Conservation (phyloP, 2,329 filamentous ascomycete genomes). For the Atkinsonella texensis region DNA sequence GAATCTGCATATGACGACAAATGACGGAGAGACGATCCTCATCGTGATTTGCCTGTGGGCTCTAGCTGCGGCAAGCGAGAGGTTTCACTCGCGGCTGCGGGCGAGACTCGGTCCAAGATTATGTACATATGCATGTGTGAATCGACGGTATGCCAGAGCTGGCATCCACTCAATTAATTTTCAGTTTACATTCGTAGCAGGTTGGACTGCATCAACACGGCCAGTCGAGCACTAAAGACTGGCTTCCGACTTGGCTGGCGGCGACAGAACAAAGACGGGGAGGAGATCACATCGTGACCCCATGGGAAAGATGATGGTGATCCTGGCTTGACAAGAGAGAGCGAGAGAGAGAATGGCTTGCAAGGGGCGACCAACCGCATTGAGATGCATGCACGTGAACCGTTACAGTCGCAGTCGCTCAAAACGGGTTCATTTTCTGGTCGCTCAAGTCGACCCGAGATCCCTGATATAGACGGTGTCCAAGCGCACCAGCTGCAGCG, state of each 20-base stretch:
- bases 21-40: neutral
- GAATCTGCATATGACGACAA: constrained; percentile 1
- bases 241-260: neutral
- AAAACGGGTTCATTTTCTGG: neutral
- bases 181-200: neutral
- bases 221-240: neutral
- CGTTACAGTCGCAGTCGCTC: neutral
- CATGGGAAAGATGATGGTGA: neutral
- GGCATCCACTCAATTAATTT: neutral
- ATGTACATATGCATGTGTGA: neutral
- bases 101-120: neutral
- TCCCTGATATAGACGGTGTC: neutral
- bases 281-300: neutral
- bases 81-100: neutral
- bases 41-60: neutral
- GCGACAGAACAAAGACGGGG: too few relatives aligned
- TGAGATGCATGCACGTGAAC: constrained; percentile 4
- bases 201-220: neutral
- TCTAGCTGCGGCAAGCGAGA: neutral
- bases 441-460: neutral
- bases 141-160: neutral
- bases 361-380: constrained; percentile 3
- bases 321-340: neutral
- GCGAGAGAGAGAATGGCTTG: neutral
- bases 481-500: neutral